Evolutionary conservation across 805 yeast species (phyloP).

Genomic region (Monosporozyma servazzii): DNA sequence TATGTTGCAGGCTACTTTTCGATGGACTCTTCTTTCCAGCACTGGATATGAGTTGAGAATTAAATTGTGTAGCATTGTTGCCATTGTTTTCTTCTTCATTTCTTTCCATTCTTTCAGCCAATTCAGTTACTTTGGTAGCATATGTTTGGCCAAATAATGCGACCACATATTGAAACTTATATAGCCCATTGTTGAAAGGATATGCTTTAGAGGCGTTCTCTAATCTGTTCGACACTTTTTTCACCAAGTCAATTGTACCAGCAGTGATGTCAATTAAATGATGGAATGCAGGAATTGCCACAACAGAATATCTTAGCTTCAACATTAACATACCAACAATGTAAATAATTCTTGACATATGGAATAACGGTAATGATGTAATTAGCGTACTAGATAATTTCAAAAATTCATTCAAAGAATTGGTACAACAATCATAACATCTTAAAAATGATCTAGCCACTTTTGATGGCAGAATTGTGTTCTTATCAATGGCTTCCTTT

Average conservation of each 20-base stretch:
- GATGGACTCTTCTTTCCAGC: neutral
- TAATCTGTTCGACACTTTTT: slow-evolving; percentile 17
- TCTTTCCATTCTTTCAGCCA: slow-evolving; percentile 6
- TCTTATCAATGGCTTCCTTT: slow-evolving; percentile 7
- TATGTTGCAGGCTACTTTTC: neutral
- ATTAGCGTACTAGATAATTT: slow-evolving; percentile 38
- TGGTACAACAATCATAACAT: slow-evolving; percentile 47
- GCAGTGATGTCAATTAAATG: slow-evolving; percentile 41
- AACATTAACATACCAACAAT: slow-evolving; percentile 52
- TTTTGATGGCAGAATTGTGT: slow-evolving; percentile 15
- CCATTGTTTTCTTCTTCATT: neutral
- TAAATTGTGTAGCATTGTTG: slow-evolving; percentile 1
- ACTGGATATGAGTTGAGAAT: neutral
- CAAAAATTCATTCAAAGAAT: slow-evolving; percentile 41
- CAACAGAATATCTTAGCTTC: slow-evolving; percentile 45
- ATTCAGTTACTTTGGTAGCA: slow-evolving; percentile 39
- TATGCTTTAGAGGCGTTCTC: slow-evolving; percentile 27
- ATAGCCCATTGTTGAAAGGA: slow-evolving; percentile 42
- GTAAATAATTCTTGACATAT: slow-evolving; percentile 49
- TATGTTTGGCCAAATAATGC: slow-evolving; percentile 55
- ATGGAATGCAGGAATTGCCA: slow-evolving; percentile 40
- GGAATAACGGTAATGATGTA: slow-evolving; percentile 48
- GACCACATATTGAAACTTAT: slow-evolving; percentile 46
- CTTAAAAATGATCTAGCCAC: slow-evolving; percentile 38
- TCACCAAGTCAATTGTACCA: slow-evolving; percentile 31